Percentiles rank a stretch among this genome's conserved stretches.
Evolutionary conservation across 2,329 filamentous ascomycete genomes (phyloP).

Genomic region (Didymellaceae sp.): DNA sequence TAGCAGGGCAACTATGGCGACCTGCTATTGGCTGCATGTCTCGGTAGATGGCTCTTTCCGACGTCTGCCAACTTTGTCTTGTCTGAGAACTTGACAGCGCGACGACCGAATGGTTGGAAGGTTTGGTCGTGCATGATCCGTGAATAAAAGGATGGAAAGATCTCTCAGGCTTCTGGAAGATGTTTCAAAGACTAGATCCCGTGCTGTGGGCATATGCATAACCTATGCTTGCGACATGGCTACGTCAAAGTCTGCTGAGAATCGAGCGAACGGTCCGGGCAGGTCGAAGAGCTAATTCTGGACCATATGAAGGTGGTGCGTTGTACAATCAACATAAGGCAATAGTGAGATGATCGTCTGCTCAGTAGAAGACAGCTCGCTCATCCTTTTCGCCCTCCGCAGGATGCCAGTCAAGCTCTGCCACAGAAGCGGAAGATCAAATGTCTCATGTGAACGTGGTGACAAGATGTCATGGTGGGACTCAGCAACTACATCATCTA

Average conservation of each 20-base stretch:
- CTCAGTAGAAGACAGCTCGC: no score
- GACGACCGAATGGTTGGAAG: slow-evolving; percentile 6
- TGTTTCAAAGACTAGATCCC: slow-evolving; percentile 20
- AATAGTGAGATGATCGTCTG: not conserved
- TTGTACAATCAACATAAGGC: not conserved
- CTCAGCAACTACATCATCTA: no score
- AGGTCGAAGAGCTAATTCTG: not conserved
- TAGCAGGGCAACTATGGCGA: slow-evolving; percentile 37
- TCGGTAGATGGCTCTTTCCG: slow-evolving; percentile 10
- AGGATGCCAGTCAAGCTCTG: no score
- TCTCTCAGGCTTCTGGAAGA: slow-evolving; percentile 31
- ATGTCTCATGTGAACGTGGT: no score
- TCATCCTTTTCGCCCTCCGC: no score
- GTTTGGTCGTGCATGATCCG: slow-evolving; percentile 5
- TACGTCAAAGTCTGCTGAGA: not conserved
- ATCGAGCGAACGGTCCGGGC: not conserved
- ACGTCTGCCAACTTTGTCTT: slow-evolving; percentile 11
- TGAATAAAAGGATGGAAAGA: slow-evolving; percentile 18
- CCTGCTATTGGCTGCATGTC: slow-evolving; percentile 32
- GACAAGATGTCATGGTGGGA: no score
- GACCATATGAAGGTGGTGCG: not conserved
- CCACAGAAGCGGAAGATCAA: no score
- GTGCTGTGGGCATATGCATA: not conserved
- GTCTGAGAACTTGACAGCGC: slow-evolving; percentile 19
- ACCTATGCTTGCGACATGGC: not conserved